A percentile compares a stretch with the other conserved stretches of the same genome.
These are phyloP conservation scores for Candida nanaspora DNA, from an alignment of 805 yeast genomes.

Conservation along the genomic window DNA sequence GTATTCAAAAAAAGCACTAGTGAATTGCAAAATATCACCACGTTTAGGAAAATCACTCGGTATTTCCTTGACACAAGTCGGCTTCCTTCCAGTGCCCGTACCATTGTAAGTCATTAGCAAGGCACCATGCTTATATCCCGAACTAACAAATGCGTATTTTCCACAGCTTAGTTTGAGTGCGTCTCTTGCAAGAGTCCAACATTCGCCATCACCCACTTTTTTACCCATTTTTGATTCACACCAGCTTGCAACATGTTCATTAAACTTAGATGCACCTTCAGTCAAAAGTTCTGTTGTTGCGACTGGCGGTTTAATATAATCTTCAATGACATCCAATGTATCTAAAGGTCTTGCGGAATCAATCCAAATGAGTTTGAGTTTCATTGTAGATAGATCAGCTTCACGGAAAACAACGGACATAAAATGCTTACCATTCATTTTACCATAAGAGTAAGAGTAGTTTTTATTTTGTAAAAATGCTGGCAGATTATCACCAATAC, in stretches of 20 bases:
- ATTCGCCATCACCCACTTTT: slow-evolving; percentile 49
- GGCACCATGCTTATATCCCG: slow-evolving; percentile 41
- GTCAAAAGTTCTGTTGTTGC: slow-evolving; percentile 28
- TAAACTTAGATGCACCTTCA: slow-evolving; percentile 30
- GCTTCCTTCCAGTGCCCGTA: slow-evolving; percentile 4
- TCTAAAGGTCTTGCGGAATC: slow-evolving; percentile 16
- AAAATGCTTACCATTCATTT: slow-evolving; percentile 19
- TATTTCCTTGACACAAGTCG: slow-evolving; percentile 12
- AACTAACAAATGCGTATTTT: slow-evolving; percentile 46
- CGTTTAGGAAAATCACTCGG: slow-evolving; percentile 36
- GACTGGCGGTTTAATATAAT: slow-evolving; percentile 37
- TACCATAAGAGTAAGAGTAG: slow-evolving; percentile 24
- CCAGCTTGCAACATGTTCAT: slow-evolving; percentile 52
- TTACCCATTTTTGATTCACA: slow-evolving; percentile 40
- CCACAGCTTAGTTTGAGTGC: slow-evolving; percentile 51
- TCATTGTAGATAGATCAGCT: slow-evolving; percentile 33
- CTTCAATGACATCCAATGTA: slow-evolving; percentile 22
- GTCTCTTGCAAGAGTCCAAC: slow-evolving; percentile 54
- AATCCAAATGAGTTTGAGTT: slow-evolving; percentile 33
- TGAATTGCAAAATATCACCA: slow-evolving; percentile 52
- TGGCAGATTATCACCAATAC: slow-evolving; percentile 27
- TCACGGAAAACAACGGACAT: slow-evolving; percentile 31
- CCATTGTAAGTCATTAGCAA: slow-evolving; percentile 16
- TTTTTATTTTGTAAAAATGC: slow-evolving; percentile 28
- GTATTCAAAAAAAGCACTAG: slow-evolving; percentile 31